Base-by-base conservation (phyloP, 805 yeast genomes). In the Teunomyces stri region DNA sequence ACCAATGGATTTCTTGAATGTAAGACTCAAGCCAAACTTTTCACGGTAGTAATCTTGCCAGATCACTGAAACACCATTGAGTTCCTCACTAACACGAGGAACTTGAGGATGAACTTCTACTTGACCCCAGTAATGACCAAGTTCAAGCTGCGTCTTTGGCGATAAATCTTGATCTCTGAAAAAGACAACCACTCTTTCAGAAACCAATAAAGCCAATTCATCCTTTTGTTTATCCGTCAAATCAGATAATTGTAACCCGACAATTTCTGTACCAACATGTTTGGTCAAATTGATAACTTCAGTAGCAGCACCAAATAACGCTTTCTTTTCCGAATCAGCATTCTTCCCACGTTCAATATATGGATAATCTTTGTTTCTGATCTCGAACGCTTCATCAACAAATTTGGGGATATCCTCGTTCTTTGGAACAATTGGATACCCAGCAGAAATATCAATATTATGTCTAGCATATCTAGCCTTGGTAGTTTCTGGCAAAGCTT, bases 41-140 rank as follows among this genome's bases (percentile, higher is more conserved):
- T 64, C 61, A 31, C 56, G 56, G 48, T 55, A 59, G 49, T 58
- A 61, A 46, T 65, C 69, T 27, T 55, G 64, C 66, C 70, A 68
- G 46, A 68, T 65, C 1, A 60, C 62, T 27, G 62, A 52, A 38
- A 66, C 59, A 15, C 74, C 69, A 20, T 52, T 49, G 16, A 63
- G 66, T 43, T 60, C 63, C 44, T 53, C 60, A 25, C 65, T 65
- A n/a, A 66, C 66, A n/a, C 65, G 63, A 27, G 62, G 58, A 48
- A 62, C 57, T 47, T 54, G 49, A 42, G 66, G 45, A 51, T 57
- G 59, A 9, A 58, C 59, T 44, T 62, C 66, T 13, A 62, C 64
- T 34, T 60, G 63, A 13, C 67, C 67, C 58, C 58, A 62, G 56
- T 62, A 62, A 27, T 60, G 48, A n/a, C 67, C 67, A 46, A 62